phyloP scores from a whole-genome alignment of 2,329 filamentous ascomycete species.

The Beauveria sp. region DNA sequence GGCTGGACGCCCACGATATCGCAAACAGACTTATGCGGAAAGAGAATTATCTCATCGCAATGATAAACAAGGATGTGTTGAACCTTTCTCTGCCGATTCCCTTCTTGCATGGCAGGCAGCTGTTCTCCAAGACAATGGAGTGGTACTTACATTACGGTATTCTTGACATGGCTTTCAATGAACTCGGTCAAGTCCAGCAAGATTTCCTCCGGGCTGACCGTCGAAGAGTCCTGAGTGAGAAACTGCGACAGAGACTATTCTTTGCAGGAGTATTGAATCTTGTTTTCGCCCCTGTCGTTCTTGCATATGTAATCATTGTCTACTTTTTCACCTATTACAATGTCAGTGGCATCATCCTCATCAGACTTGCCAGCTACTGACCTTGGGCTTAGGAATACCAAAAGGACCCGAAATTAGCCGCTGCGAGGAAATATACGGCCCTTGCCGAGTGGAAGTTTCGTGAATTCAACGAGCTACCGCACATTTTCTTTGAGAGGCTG shows the following conservation, averaged over 20 bases:
- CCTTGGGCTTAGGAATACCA: slow-evolving; percentile 66
- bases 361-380: not conserved
- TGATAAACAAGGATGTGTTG: slow-evolving; percentile 94
- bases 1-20: slow-evolving; percentile 93
- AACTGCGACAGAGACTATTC: slow-evolving; percentile 67
- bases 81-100: slow-evolving; percentile 82
- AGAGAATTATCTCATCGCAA: slow-evolving; percentile 92
- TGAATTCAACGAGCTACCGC: slow-evolving; percentile 93
- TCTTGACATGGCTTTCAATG: slow-evolving; percentile 89
- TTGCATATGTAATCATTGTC: slow-evolving; percentile 77
- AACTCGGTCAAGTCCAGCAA: slow-evolving; percentile 77
- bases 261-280: slow-evolving; percentile 83
- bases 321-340: slow-evolving; percentile 96
- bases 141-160: slow-evolving; percentile 90
- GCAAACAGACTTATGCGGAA: slow-evolving; percentile 94
- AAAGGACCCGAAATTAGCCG: slow-evolving; percentile 83
- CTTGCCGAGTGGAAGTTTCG: slow-evolving; percentile 97
- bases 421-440: slow-evolving; percentile 76
- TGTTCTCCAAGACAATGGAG: slow-evolving; percentile 84
- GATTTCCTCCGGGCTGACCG: slow-evolving; percentile 80
- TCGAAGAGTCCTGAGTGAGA: slow-evolving; percentile 69
- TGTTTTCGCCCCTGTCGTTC: slow-evolving; percentile 75
- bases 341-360: slow-evolving; percentile 38
- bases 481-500: slow-evolving; percentile 80
- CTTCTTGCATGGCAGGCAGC: slow-evolving; percentile 67